phyloP scores from a whole-genome alignment of 2,329 filamentous ascomycete genomes.

The Clonostachys byssicola region DNA sequence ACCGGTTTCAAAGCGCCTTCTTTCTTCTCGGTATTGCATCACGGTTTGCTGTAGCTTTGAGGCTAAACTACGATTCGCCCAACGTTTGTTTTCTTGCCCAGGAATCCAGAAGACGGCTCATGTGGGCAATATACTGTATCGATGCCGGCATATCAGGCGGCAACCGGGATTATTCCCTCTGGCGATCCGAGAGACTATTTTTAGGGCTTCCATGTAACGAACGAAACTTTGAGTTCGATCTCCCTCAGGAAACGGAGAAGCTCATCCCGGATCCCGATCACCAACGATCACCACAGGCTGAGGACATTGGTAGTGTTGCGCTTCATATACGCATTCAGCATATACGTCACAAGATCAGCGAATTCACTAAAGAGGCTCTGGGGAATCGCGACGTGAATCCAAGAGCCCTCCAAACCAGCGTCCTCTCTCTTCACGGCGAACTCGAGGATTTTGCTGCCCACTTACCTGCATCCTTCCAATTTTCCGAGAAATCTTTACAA shows the following conservation, averaged over 20 bases:
- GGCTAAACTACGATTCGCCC: constrained; percentile 35
- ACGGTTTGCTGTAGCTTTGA: constrained; percentile 33
- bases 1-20: constrained; percentile 37
- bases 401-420: constrained; percentile 33
- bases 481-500: constrained; percentile 51
- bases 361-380: constrained; percentile 42
- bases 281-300: constrained; percentile 32
- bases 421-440: constrained; percentile 42
- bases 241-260: constrained; percentile 48
- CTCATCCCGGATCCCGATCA: constrained; percentile 40
- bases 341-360: constrained; percentile 48
- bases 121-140: constrained; percentile 39
- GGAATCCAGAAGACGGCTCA: constrained; percentile 34
- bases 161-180: constrained; percentile 38
- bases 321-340: constrained; percentile 53
- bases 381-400: constrained; percentile 30
- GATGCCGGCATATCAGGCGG: constrained; percentile 36
- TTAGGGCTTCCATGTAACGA: constrained; percentile 36
- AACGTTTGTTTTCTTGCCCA: constrained; percentile 32
- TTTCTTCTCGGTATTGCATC: constrained; percentile 38
- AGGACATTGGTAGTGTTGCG: constrained; percentile 51
- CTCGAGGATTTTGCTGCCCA: constrained; percentile 48
- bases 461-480: constrained; percentile 51
- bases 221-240: constrained; percentile 49
- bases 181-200: constrained; percentile 32